Percentiles rank a stretch among this genome's conserved stretches.
phyloP scores from a whole-genome alignment of 345 rosid genomes.

The Eucalyptus cloeziana region DNA sequence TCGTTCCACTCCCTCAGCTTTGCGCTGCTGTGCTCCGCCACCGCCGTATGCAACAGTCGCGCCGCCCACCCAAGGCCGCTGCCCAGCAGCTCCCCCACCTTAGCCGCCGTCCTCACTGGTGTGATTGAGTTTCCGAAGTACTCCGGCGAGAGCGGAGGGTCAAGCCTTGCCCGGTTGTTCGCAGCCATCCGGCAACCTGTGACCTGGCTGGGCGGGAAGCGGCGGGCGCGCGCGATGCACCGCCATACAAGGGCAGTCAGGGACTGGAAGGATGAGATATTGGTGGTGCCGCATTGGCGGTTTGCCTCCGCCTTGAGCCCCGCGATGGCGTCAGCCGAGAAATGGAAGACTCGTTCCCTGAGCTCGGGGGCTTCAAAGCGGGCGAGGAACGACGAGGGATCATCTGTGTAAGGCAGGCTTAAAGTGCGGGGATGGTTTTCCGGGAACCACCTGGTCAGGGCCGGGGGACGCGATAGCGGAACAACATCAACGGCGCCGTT shows the following conservation, averaged over 20 bases:
- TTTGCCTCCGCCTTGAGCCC: slow-evolving; percentile 46
- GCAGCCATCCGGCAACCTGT: slow-evolving; percentile 41
- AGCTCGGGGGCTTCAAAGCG: slow-evolving; percentile 32
- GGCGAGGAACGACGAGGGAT: slow-evolving; percentile 24
- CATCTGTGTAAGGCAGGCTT: slow-evolving; percentile 38
- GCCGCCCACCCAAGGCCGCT: slow-evolving; percentile 64
- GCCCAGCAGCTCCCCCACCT: slow-evolving; percentile 43
- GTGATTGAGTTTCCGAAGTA: slow-evolving; percentile 59
- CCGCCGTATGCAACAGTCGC: slow-evolving; percentile 34
- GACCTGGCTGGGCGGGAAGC: slow-evolving; percentile 16
- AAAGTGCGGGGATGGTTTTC: slow-evolving; percentile 30
- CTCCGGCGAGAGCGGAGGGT: slow-evolving; percentile 26
- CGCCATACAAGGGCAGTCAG: slow-evolving; percentile 60
- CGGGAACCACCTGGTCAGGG: slow-evolving; percentile 42
- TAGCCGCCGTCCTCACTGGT: slow-evolving; percentile 17
- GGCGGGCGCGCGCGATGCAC: slow-evolving; percentile 34
- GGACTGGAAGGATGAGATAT: slow-evolving; percentile 68
- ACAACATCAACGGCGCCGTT: background rate
- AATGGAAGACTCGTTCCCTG: slow-evolving; percentile 47
- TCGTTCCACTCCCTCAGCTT: slow-evolving; percentile 16
- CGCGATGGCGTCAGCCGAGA: slow-evolving; percentile 43
- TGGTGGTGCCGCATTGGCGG: slow-evolving; percentile 14
- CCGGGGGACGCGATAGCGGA: slow-evolving; percentile 34
- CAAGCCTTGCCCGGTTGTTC: slow-evolving; percentile 42
- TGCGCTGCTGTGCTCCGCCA: slow-evolving; percentile 28